These are phyloP conservation scores for Lonicera japonica DNA, from an alignment of 129 eudicot species.

Conservation along the genomic window DNA sequence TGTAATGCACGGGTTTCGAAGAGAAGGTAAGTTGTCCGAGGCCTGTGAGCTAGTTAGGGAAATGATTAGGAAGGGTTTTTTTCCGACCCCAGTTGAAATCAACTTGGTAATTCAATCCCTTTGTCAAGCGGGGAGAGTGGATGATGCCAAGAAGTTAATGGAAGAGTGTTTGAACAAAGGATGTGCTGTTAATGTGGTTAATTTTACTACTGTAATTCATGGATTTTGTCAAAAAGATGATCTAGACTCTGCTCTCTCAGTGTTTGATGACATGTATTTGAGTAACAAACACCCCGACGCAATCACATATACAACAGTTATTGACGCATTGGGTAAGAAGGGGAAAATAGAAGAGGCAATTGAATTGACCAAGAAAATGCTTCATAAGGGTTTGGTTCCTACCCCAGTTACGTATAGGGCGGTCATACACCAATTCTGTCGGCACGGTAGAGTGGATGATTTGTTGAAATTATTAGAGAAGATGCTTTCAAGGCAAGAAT, in stretches of 20 bases:
- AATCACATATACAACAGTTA: slow-evolving; percentile 60
- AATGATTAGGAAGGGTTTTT: slow-evolving; percentile 72
- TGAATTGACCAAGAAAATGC: slow-evolving; percentile 69
- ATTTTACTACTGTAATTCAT: slow-evolving; percentile 73
- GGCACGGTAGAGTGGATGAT: slow-evolving; percentile 56
- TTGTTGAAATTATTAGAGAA: slow-evolving; percentile 48
- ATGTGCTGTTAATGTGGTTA: slow-evolving; percentile 73
- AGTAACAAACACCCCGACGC: slow-evolving; percentile 71
- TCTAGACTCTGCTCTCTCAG: slow-evolving; percentile 67
- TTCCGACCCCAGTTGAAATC: slow-evolving; percentile 72
- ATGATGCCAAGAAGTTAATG: slow-evolving; percentile 61
- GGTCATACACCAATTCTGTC: slow-evolving; percentile 62
- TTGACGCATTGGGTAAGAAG: slow-evolving; percentile 59
- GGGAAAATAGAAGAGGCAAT: slow-evolving; percentile 67
- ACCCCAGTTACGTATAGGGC: slow-evolving; percentile 74
- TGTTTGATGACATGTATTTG: slow-evolving; percentile 87
- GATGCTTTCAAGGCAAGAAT: slow-evolving; percentile 45
- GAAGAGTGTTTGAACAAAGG: slow-evolving; percentile 67
- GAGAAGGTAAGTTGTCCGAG: slow-evolving; percentile 70
- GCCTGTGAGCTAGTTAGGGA: slow-evolving; percentile 59
- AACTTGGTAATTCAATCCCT: slow-evolving; percentile 67
- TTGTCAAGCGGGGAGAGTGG: slow-evolving; percentile 48
- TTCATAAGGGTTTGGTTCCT: slow-evolving; percentile 64
- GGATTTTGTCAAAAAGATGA: slow-evolving; percentile 70
- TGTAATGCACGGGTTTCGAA: slow-evolving; percentile 68